Base-by-base conservation (phyloP, 2,329 filamentous ascomycete species). In the Xylaria arbuscula region DNA sequence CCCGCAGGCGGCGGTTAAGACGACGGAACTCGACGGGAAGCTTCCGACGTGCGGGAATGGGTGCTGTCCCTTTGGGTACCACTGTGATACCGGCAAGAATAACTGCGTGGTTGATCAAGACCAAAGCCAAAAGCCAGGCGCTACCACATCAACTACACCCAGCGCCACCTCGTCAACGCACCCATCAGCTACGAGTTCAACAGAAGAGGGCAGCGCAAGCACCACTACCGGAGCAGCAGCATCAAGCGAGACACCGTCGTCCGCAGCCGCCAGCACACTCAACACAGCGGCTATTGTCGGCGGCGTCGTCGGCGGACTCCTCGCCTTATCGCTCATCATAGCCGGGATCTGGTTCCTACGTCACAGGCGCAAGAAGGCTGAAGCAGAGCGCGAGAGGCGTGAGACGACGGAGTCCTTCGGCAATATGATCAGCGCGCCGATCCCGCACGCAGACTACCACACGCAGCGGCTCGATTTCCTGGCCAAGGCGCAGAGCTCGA, bases 41-140 rank as follows among this genome's bases (percentile, higher is more conserved):
- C 81, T 94, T 15, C 79, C 81, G 1, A 83, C 80, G 22, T 94
- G 92, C 73, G 89, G 86, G 15, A 77, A 74, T 19, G 78, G 73
- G n/a, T 94, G 92, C 79, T 94, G 92, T 76, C 92, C 92, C 0
- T 90, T 90, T 78, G 92, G 92, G 2, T 94, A 90, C 80, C 81
- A 82, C 1, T 94, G 92, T 80, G 79, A 85, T 42, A 77, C 76
- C 17, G 22, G 2, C 10, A 64, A 10, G 61, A 80, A 80, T 50
- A 66, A 81, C 69, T 93, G 91, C 73, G 76, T 82, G 11, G 82
- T 81, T 72, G 78, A 89, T 69, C 70, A 80, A 17, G 84, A 90
- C 74, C 86, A 90, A 74, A 81, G 74, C 76, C 57, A 75, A 71
- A 74, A 72, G 61, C 78, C 78, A 9, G 66, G 48, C 1, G 34